A percentile compares a stretch with the other conserved stretches of the same genome.
Conservation (phyloP, 768 basidiomycete genomes). For the Sarcodon sp. region DNA sequence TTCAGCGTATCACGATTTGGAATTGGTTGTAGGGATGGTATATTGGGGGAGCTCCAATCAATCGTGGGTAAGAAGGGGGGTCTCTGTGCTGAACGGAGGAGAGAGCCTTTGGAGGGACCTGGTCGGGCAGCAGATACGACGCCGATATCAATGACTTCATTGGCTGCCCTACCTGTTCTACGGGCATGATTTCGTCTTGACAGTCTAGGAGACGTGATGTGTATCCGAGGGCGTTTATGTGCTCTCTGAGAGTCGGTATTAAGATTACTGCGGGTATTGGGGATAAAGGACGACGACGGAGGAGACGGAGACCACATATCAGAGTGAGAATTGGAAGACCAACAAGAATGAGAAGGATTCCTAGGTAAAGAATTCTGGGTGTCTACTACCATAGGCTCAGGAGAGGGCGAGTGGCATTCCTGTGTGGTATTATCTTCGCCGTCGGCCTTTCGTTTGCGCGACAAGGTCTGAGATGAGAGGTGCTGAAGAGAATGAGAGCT, state of each 20-base stretch:
- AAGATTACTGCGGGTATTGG: conserved; percentile 13
- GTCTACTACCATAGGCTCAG: conserved; percentile 24
- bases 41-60: conserved; percentile 34
- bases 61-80: conserved; percentile 15
- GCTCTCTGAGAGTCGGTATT: conserved; percentile 17
- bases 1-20: conserved; percentile 77
- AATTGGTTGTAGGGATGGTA: conserved; percentile 59
- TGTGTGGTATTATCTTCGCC: conserved; percentile 22
- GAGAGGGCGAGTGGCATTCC: conserved; percentile 9
- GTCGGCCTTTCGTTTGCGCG: conserved; percentile 59
- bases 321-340: conserved; percentile 1
- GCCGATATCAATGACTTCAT: conserved; percentile 17
- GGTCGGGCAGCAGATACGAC: conserved; percentile 16
- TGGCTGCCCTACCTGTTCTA: conserved; percentile 2
- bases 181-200: background rate
- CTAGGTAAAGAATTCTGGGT: conserved; percentile 6
- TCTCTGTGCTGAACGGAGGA: conserved; percentile 5
- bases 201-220: conserved; percentile 21
- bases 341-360: conserved; percentile 3
- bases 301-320: conserved; percentile 11
- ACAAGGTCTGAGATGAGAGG: conserved; percentile 21
- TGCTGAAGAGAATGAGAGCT: conserved; percentile 22
- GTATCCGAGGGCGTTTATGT: conserved; percentile 7
- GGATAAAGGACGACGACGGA: conserved; percentile 12
- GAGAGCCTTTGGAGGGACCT: conserved; percentile 10